Base-by-base conservation (phyloP, 208 protist genomes). In the Leishmania aethiopica region DNA sequence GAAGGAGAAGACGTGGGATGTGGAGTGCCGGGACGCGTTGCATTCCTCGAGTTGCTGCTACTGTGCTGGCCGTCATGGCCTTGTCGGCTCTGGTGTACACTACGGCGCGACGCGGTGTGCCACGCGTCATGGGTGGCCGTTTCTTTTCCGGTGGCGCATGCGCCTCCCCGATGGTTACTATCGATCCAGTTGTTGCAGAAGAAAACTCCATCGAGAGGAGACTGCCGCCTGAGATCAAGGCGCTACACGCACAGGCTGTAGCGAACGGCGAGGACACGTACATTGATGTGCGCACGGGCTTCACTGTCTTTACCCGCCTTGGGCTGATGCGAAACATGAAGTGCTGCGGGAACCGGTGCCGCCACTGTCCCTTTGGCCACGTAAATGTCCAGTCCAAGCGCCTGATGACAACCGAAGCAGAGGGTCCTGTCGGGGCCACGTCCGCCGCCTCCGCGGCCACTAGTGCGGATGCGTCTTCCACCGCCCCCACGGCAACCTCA, bases 301-400 rank as follows among this genome's bases (percentile, higher is more conserved):
- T 89, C 75, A 89, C 88, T 28, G 87, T 94, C 55, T 85, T 94
- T 55, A 94, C 89, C 7, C 77, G 75, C 13, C 75, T 89, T 11
- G 51, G 64, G 19, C 90, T 91, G 59, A 32, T 87, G 37, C 77
- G 66, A 35, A 81, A 87, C 11, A 77, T 81, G 47, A 75, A 78
- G 70, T 94, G 90, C 78, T 91, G 89, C 77, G 90, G 90, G 45
- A 83, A 60, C 55, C 69, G 78, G 22, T 94, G 90, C 75, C 81
- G 89, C 69, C 89, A 94, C 86, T 94, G 90, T 81, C 89, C 89
- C 25, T 92, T 88, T 72, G 83, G 80, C 67, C 89, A 91, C 84
- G 60, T 82, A 19, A 92, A 92, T 72, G 87, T 94, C 8, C 40
- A 49, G 42, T 42, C 57, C 13, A 82, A 74, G 40, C 59, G 51